Evolutionary conservation across 1,139 yeast genomes (phyloP).

Genomic region (Geotrichum aggregatum): DNA sequence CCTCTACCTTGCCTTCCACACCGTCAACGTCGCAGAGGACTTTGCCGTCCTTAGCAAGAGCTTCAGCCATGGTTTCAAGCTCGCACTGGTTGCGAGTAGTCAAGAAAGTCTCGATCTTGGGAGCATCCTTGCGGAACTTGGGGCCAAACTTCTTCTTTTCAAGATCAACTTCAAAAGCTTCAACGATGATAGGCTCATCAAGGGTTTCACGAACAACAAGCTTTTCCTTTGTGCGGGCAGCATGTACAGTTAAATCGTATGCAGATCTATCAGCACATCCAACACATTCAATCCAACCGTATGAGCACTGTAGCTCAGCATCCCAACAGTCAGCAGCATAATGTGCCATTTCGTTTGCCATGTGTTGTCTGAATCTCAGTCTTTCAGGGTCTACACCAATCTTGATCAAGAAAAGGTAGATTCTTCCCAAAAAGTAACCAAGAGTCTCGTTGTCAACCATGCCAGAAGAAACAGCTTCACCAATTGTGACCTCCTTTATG

Average conservation of each 20-base stretch:
- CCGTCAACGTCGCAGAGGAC: conserved; percentile 61
- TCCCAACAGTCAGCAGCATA: conserved; percentile 99
- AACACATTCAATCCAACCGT: conserved; percentile 99
- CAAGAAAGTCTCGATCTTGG: conserved; percentile 81
- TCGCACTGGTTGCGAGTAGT: conserved; percentile 76
- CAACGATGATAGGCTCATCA: conserved; percentile 77
- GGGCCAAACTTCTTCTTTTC: conserved; percentile 97
- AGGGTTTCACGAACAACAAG: conserved; percentile 89
- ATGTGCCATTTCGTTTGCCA: conserved; percentile 99
- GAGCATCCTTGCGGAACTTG: conserved; percentile 93
- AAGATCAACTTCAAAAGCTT: conserved; percentile 75
- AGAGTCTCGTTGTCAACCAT: conserved; percentile 95
- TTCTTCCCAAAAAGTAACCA: conserved; percentile 94
- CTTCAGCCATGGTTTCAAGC: conserved; percentile 69
- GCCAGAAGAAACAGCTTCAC: conserved; percentile 82
- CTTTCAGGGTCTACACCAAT: conserved; percentile 85
- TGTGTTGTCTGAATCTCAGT: conserved; percentile 96
- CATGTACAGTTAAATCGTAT: conserved; percentile 90
- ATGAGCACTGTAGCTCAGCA: conserved; percentile 91
- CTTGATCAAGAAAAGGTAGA: conserved; percentile 73
- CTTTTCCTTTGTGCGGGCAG: conserved; percentile 92
- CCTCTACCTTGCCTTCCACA: conserved; percentile 59
- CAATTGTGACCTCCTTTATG: conserved; percentile 62
- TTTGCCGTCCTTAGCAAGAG: conserved; percentile 60
- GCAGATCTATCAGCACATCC: conserved; percentile 99